Base-by-base conservation (phyloP, 805 yeast species). In the Wickerhamiella shivajii region DNA sequence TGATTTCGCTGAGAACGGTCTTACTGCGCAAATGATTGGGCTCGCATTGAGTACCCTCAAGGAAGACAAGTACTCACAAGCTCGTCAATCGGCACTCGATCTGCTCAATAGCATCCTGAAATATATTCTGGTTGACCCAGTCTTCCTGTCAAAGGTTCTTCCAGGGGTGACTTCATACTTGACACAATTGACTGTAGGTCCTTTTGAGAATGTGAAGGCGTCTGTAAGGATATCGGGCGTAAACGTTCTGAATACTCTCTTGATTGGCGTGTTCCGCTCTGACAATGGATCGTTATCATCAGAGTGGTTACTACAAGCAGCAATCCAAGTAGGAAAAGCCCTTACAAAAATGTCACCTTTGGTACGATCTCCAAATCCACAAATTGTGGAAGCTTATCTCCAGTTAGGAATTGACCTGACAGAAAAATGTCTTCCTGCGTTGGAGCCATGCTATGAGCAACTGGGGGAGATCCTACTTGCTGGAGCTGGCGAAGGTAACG, bases 31-130 rank as follows among this genome's bases (percentile, higher is more conserved):
- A n/a, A n/a, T n/a, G n/a, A n/a, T n/a, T n/a, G n/a, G n/a, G n/a
- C n/a, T n/a, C n/a, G n/a, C n/a, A n/a, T 37, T 51, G 14, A 41
- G 39, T 11, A 42, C 46, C 11, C 8, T 50, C 3, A 42, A 41
- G 36, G 18, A 36, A 18, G 51, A 46, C 11, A 6, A 28, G 3
- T 41, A 34, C 8, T 34, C 38, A 3, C 40, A 30, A 5, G 40
- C 50, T 1, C 52, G 47, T 30, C 17, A 33, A 4, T 42, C 45
- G 1, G 39, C 47, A 10, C 21, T 51, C 5, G 26, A 19, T 3
- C 41, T 44, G 11, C 31, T 52, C 20, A 23, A 36, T 2, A 27
- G 35, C 0, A 17, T 49, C 3, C 15, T 40, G 14, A 18, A 25
- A 3, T n/a, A 18, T 2, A 13, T 46, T 7, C 15, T 49, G 3